Evolutionary conservation across 2,329 filamentous ascomycete genomes (phyloP).

Genomic region (Septoria petroselini): DNA sequence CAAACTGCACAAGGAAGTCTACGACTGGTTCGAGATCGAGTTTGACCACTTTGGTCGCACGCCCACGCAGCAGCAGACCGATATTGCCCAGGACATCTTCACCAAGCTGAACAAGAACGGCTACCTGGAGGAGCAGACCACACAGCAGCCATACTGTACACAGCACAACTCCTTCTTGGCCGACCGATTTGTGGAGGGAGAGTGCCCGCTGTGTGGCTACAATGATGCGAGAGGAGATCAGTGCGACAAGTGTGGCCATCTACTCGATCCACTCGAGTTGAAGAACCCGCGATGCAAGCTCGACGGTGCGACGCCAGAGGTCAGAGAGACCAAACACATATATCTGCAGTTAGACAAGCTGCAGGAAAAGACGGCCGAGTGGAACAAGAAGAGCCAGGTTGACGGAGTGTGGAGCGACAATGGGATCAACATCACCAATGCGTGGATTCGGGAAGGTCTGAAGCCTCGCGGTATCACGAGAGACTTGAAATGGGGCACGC

Average conservation of each 20-base stretch:
- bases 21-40: conserved; percentile 92
- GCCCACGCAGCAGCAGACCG: conserved; percentile 81
- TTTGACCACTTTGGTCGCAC: conserved; percentile 96
- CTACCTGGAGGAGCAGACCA: conserved; percentile 80
- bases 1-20: conserved; percentile 82
- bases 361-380: conserved; percentile 71
- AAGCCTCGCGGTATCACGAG: conserved; percentile 85
- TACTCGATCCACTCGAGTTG: conserved; percentile 55
- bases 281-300: conserved; percentile 89
- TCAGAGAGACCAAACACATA: conserved; percentile 81
- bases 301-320: conserved; percentile 75
- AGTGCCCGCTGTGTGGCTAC: conserved; percentile 66
- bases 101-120: conserved; percentile 81
- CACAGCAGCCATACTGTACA: conserved; percentile 87
- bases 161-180: conserved; percentile 62
- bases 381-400: conserved; percentile 69
- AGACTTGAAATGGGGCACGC: conserved; percentile 85
- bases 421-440: conserved; percentile 70
- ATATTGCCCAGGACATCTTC: conserved; percentile 92
- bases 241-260: conserved; percentile 52
- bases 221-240: conserved; percentile 53
- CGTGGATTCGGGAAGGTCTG: conserved; percentile 79
- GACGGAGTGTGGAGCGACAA: conserved; percentile 76
- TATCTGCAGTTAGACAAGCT: conserved; percentile 84
- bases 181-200: conserved; percentile 81